Base-by-base conservation (phyloP, 352 stramenopile genomes). In the Phytophthora sansomeana region DNA sequence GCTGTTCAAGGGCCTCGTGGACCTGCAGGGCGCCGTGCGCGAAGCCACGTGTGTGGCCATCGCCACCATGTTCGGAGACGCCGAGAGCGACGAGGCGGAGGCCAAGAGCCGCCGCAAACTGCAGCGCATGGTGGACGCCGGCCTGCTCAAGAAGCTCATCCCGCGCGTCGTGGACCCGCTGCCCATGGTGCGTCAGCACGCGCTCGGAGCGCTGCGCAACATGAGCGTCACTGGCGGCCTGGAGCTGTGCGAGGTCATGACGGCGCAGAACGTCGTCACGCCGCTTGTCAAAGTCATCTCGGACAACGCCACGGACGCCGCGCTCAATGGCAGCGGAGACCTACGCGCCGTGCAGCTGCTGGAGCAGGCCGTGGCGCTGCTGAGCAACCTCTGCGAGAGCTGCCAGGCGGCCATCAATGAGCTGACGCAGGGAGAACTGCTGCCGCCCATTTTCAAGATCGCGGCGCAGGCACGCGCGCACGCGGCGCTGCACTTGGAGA, bases 31-130 rank as follows among this genome's bases (percentile, higher is more conserved):
- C 28, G 89, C 89, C 28, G 87, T 96, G 48, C 89, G 89, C 13
- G 89, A 96, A 60, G 83, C 85, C 30, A 95, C 89, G 54, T 96
- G 89, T 58, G 83, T 96, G n/a, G 74, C 85, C 32, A 69, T 96
- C 48, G 89, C 89, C 48, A 85, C 81, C 47, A 93, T 94, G 81
- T 96, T 91, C 53, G 87, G 87, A 14, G 83, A 93, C 57, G 44
- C 75, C n/a, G 69, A 74, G 53, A 82, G 75, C 50, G 81, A 87
- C 10, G 78, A 85, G n/a, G 65, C 78, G 21, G 85, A 93, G 64
- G 55, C 44, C 17, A 61, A 70, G 35, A 91, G 78, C 42, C 74
- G 73, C 26, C 78, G 80, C 64, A 90, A 93, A 56, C 63, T 96
- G 43, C 75, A 87, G 66, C 78, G 85, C 26, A 89, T 96, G 83